Percentiles rank a stretch among this genome's conserved stretches.
Evolutionary conservation across 805 yeast genomes (phyloP).

Genomic region (Clavispora phyllophila): DNA sequence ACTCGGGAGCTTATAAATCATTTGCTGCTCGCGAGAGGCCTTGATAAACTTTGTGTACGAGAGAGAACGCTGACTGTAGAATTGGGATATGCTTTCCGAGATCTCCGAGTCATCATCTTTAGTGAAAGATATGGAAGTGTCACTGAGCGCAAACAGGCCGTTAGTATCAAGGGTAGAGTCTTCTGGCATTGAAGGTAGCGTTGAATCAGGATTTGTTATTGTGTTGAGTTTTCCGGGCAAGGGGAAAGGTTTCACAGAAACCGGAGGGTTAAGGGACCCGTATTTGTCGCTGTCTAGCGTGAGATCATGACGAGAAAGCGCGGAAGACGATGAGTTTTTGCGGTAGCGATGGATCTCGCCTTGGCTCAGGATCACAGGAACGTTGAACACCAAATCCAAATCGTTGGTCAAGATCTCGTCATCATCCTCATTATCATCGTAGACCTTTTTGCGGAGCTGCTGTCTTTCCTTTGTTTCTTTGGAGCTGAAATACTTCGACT

Average conservation of each 20-base stretch:
- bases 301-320: constrained; percentile 24
- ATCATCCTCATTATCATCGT: constrained; percentile 39
- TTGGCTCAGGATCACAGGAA: constrained; percentile 36
- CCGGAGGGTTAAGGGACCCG: constrained; percentile 11
- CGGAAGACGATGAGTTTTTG: constrained; percentile 10
- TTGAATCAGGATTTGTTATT: constrained; percentile 3
- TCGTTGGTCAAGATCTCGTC: constrained; percentile 36
- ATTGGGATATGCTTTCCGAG: constrained; percentile 31
- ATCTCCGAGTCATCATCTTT: constrained; percentile 30
- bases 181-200: constrained; percentile 3
- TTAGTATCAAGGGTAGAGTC: constrained; percentile 1
- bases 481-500: constrained; percentile 29
- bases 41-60: constrained; percentile 32
- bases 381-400: constrained; percentile 38
- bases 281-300: constrained; percentile 22
- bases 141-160: not conserved
- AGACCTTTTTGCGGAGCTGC: constrained; percentile 32
- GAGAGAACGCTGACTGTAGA: constrained; percentile 31
- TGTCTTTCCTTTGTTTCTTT: constrained; percentile 36
- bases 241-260: constrained; percentile 13
- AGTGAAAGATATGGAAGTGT: constrained; percentile 2
- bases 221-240: constrained; percentile 17
- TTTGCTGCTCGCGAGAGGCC: constrained; percentile 26
- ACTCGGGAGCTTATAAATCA: constrained; percentile 34
- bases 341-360: constrained; percentile 25